These are phyloP conservation scores for Wickerhamomyces canadensis DNA, from an alignment of 805 yeast genomes.

Conservation along the genomic window DNA sequence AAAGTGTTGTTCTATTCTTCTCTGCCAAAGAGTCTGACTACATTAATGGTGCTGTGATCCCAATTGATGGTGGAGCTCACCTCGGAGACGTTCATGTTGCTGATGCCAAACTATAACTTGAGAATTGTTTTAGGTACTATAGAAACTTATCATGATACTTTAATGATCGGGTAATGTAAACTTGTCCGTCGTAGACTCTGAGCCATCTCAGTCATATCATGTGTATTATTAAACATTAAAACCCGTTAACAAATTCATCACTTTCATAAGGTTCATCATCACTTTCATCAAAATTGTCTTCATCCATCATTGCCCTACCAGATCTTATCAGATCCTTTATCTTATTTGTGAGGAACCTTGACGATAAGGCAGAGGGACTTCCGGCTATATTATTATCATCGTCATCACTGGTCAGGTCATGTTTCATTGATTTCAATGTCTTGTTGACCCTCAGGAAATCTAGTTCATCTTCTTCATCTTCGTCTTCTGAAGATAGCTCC, in stretches of 20 bases:
- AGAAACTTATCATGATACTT: too few species aligned
- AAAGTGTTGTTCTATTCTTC: constrained; percentile 49
- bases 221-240: constrained; percentile 1
- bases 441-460: constrained; percentile 21
- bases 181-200: too few species aligned
- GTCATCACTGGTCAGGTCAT: constrained; percentile 8
- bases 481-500: constrained; percentile 14
- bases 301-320: constrained; percentile 5
- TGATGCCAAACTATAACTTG: not conserved
- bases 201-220: too few species aligned
- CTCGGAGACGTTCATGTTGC: constrained; percentile 26
- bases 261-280: constrained; percentile 9
- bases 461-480: constrained; percentile 18
- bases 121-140: not conserved
- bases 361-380: not conserved
- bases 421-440: constrained; percentile 9
- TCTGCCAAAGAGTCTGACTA: constrained; percentile 53
- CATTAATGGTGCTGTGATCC: constrained; percentile 61
- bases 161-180: too few species aligned
- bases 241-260: constrained; percentile 16
- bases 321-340: constrained; percentile 15
- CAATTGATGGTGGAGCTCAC: constrained; percentile 66
- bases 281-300: constrained; percentile 6
- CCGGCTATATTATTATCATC: constrained; percentile 6
- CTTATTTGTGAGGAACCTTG: constrained; percentile 12